Conservation (phyloP, 2,329 filamentous ascomycete species). For the Alternaria incomplexa region DNA sequence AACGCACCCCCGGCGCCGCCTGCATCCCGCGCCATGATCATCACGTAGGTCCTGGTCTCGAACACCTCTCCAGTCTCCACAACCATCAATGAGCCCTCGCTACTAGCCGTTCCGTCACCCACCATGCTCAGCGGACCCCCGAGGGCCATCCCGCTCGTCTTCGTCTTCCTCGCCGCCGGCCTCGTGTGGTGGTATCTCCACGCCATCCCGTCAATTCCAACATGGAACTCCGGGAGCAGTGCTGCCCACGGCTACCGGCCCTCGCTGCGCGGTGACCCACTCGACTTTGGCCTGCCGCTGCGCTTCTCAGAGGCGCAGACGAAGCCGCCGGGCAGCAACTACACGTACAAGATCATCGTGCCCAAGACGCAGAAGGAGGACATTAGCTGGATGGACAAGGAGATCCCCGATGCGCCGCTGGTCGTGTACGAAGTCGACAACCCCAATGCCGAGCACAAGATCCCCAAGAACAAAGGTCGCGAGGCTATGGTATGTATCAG, state of each 20-base stretch:
- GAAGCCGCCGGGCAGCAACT: constrained; percentile 45
- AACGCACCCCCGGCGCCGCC: not conserved
- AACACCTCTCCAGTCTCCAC: not conserved
- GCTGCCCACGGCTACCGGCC: constrained; percentile 8
- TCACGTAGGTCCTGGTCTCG: not conserved
- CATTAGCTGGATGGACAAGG: constrained; percentile 44
- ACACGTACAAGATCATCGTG: constrained; percentile 44
- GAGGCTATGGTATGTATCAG: constrained; percentile 59
- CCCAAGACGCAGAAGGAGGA: constrained; percentile 49
- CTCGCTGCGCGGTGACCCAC: constrained; percentile 31
- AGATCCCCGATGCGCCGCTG: constrained; percentile 43
- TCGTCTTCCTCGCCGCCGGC: constrained; percentile 31
- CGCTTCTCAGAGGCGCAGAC: constrained; percentile 36
- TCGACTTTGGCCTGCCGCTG: constrained; percentile 46
- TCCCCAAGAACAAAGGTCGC: constrained; percentile 65
- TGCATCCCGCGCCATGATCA: constrained; percentile 3
- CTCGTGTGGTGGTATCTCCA: constrained; percentile 43
- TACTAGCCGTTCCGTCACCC: constrained; percentile 19
- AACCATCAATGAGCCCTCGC: constrained; percentile 5
- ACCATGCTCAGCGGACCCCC: constrained; percentile 47
- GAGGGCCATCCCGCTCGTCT: constrained; percentile 38
- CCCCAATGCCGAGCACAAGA: constrained; percentile 55
- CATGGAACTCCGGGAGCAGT: constrained; percentile 22
- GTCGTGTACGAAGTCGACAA: constrained; percentile 62
- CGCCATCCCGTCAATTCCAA: constrained; percentile 16